Evolutionary conservation across 2,329 filamentous ascomycete species (phyloP), one percentile per base, ranked within the genome.

Genomic region (Amauroascus niger): DNA sequence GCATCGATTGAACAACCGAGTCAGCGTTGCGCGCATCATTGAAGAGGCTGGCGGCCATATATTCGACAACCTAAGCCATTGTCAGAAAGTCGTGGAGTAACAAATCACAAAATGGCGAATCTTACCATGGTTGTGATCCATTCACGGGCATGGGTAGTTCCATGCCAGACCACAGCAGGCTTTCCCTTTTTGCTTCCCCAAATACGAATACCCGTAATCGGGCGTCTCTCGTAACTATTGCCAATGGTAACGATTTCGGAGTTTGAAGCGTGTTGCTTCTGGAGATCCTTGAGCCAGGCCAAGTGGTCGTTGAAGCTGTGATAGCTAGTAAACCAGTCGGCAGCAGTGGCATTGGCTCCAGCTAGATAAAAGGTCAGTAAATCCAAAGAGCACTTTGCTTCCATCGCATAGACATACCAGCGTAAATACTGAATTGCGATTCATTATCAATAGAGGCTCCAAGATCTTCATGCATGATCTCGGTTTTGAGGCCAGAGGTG

Each of bases 81-180:
- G 16, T 41, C 43, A 41, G 28, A 16, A 20, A 18, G n/a, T n/a
- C n/a, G n/a, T n/a, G n/a, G n/a, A n/a, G n/a, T n/a, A n/a, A n/a
- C n/a, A n/a, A n/a, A n/a, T n/a, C 16, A 41, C 11, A 47, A 8
- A 26, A 11, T 40, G 16, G 8, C 16, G 2, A 18, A 33, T 18
- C 49, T 43, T 50, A 76, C 76, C 68, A 79, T 77, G 9, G 76
- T 73, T 5, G 74, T 73, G 50, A 82, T 79, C 80, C 79, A 82
- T 63, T 83, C 79, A 41, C 79, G 72, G 7, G 79, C 78, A 62
- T 83, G 80, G 11, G 80, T 76, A 22, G 75, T 82, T 11, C 74
- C 76, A 62, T 82, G 79, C 61, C 77, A 75, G 41, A 82, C 70
- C 41, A 80, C 65, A 16, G 76, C 79, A 0, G 77, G 77, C 57